Evolutionary conservation across 495 filamentous ascomycete species (phyloP), one percentile per base, ranked within the genome.

Genomic region (Hypoxylon rickii): DNA sequence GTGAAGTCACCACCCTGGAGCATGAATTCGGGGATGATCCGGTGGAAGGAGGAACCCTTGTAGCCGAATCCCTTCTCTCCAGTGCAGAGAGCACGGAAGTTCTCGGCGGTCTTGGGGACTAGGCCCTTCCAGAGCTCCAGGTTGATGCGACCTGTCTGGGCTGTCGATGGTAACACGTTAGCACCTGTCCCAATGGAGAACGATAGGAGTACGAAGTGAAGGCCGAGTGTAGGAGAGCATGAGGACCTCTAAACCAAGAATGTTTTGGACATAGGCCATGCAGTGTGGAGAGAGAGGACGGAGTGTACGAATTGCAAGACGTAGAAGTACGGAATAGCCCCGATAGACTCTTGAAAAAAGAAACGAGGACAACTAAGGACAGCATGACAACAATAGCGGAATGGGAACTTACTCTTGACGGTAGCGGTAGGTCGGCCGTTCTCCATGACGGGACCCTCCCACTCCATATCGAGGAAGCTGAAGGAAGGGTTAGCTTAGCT

Each of bases 1-100:
- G 94, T 99, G 83, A 97, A 99, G 83, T 99, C 94, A 81, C 94
- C 94, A 73, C 95, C 94, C 82, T 99, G 94, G 72, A 97, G 89
- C 94, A 99, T 99, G 85, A 99, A 99, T 24, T 84, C 66, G 47
- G 88, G 88, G 73, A 99, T 99, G 64, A 99, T 85, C 66, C 94
- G 90, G 83, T 99, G 94, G 86, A 97, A 97, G 46, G 72, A 74
- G 47, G 89, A 94, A 66, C 85, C 85, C 76, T 87, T 84, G 72
- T 83, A 87, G 60, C 90, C 93, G 66, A 85, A 86, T 65, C 95
- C 94, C 76, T 93, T 90, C 82, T 91, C 87, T 66, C 87, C 88
- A 22, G 92, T 96, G 83, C 92, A 97, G 58, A 98, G 88, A 69
- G 87, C 87, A 57, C 85, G 86, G 84, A 98, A 98, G 81, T 98